Base-by-base conservation (phyloP, 1,139 yeast genomes). In the Pichia sp. region DNA sequence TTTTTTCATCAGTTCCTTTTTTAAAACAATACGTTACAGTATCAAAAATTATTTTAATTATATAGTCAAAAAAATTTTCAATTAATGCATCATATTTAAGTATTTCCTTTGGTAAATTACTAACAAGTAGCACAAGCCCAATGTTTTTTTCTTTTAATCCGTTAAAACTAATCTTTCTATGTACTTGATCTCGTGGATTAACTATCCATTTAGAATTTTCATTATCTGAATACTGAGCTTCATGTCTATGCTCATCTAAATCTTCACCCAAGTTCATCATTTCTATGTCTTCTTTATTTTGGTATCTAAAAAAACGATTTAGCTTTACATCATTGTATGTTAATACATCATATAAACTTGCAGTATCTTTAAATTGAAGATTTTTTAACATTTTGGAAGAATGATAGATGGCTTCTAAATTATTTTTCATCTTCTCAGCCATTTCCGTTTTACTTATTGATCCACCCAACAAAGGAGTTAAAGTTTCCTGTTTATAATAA, bases 31-130 rank as follows among this genome's bases (percentile, higher is more conserved):
- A 6, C 11, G 40, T 16, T 8, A 31, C 20, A 5, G 4, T 12
- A 7, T 25, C 30, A 8, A 31, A 3, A 2, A 38, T 16, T 16
- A 8, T 10, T 16, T 35, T 30, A 7, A 57, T 26, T 7, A 44
- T 20, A 34, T 40, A 39, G 6, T 33, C 42, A 25, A 51, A 8
- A 9, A 50, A 23, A 27, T 42, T 46, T 30, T 51, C 55, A 33
- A 45, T 29, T n/a, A 51, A 31, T 11, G 43, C 35, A 9, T 22
- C 31, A 25, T 39, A 49, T 9, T 30, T 32, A 4, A 47, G 20
- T 2, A 51, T 33, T 11, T 35, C 35, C 11, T 30, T 35, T 2
- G 52, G 48, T 2, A 51, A 24, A 11, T 41, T 36, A 3, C 5
- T 5, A 3, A 49, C 22, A 5, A 41, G 31, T 4, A 43, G 23